Percentiles rank a stretch among this genome's conserved stretches.
Conservation (phyloP, 441 rosid genomes). For the Macaranga tanarius region DNA sequence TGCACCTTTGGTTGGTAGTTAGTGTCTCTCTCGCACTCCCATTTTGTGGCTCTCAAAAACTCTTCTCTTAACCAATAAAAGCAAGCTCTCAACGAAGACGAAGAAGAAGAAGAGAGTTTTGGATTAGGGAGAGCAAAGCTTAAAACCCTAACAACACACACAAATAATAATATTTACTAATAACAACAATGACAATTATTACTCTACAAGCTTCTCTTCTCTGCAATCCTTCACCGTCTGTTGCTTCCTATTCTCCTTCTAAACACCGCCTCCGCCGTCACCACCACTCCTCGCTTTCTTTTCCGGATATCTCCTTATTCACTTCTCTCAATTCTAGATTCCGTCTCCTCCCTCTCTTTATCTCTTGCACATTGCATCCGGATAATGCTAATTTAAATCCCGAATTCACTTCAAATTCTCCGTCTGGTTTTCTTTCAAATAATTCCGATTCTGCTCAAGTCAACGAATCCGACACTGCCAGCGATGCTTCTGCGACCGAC, state of each 20-base stretch:
- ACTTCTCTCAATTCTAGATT: constrained; percentile 30
- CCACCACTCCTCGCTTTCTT: constrained; percentile 17
- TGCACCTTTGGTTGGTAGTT: no score
- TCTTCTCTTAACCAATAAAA: not conserved
- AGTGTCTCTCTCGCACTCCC: constrained; percentile 12
- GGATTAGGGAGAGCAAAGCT: not conserved
- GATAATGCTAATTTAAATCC: constrained; percentile 45
- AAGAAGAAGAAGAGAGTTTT: not conserved
- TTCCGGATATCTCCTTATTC: constrained; percentile 29
- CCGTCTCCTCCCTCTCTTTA: constrained; percentile 19
- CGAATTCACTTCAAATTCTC: constrained; percentile 9
- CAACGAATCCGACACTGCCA: not conserved
- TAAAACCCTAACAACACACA: constrained; percentile 47
- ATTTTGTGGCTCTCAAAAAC: constrained; percentile 45
- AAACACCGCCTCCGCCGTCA: constrained; percentile 17
- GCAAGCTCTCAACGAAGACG: constrained; percentile 14
- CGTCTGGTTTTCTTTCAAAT: constrained; percentile 6
- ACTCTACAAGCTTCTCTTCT: constrained; percentile 66
- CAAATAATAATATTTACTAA: not conserved
- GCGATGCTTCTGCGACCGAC: constrained; percentile 8
- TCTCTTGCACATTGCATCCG: constrained; percentile 56
- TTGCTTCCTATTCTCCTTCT: constrained; percentile 1
- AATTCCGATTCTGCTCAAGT: constrained; percentile 15
- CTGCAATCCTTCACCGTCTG: constrained; percentile 39
- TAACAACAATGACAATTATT: constrained; percentile 32